Evolutionary conservation across 805 yeast species (phyloP).

Genomic region (Millerozyma miso): DNA sequence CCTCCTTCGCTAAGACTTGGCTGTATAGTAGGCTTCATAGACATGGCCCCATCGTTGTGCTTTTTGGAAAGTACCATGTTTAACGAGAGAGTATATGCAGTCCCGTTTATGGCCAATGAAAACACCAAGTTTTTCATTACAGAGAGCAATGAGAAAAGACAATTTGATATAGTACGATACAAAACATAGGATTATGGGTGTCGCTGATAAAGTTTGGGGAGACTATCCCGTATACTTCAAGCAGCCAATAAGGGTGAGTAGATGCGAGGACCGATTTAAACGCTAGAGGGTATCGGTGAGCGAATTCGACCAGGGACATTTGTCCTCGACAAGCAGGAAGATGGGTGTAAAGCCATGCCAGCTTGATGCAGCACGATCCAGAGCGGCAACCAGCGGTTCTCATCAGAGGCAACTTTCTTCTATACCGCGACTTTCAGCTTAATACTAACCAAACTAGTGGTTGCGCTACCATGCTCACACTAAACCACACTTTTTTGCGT

Average conservation of each 20-base stretch:
- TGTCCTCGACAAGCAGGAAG: not conserved
- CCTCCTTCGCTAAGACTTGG: no score
- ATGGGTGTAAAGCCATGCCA: not conserved
- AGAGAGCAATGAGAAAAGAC: not conserved
- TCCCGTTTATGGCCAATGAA: slow-evolving; percentile 7
- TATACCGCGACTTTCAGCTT: not conserved
- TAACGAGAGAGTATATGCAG: no score
- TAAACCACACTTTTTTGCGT: slow-evolving; percentile 68
- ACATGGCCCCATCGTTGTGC: no score
- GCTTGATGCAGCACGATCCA: no score
- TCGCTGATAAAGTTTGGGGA: slow-evolving; percentile 41
- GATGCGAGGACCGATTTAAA: no score
- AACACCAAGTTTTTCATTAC: slow-evolving; percentile 5
- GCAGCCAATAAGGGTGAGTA: slow-evolving; percentile 61
- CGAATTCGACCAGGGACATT: not conserved
- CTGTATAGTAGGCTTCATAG: no score
- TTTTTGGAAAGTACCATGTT: no score
- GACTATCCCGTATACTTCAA: slow-evolving; percentile 56
- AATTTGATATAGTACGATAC: not conserved
- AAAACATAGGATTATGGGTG: not conserved
- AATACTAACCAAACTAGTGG: slow-evolving; percentile 42
- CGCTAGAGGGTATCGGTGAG: no score
- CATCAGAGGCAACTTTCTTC: not conserved
- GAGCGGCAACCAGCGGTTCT: no score
- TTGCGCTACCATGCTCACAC: slow-evolving; percentile 70